A percentile compares a stretch with the other conserved stretches of the same genome.
Evolutionary conservation across 1,139 yeast species (phyloP).

Genomic region (Hanseniaspora uvarum): DNA sequence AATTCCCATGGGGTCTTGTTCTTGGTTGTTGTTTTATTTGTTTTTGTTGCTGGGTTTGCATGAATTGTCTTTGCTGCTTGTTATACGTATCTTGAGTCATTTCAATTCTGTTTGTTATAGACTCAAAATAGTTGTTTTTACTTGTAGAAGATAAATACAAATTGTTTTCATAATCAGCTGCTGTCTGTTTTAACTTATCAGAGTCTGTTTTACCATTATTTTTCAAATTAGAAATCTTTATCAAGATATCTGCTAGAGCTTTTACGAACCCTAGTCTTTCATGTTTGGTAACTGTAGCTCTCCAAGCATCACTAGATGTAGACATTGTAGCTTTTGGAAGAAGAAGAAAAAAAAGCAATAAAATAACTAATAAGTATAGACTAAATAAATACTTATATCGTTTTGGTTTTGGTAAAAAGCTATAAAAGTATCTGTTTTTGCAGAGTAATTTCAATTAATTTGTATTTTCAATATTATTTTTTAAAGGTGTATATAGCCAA

Average conservation of each 20-base stretch:
- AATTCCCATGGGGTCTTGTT: constrained; percentile 8
- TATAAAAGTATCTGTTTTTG: too few species aligned
- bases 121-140: constrained; percentile 30
- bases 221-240: constrained; percentile 29
- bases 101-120: constrained; percentile 30
- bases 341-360: neutral
- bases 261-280: constrained; percentile 30
- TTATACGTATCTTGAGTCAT: constrained; percentile 27
- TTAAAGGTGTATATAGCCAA: too few species aligned
- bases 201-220: constrained; percentile 31
- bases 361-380: neutral
- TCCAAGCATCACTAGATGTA: constrained; percentile 23
- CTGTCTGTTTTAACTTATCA: constrained; percentile 31
- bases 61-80: constrained; percentile 20
- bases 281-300: constrained; percentile 27
- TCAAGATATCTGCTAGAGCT: constrained; percentile 29
- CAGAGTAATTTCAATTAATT: too few species aligned
- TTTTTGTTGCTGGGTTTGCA: constrained; percentile 21
- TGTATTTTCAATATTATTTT: too few species aligned
- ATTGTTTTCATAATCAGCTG: constrained; percentile 31
- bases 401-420: too few species aligned
- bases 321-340: neutral
- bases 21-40: constrained; percentile 21
- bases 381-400: neutral
- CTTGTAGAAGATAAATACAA: constrained; percentile 30